Conservation (phyloP, 768 basidiomycete genomes). For the Tricholoma sp. region DNA sequence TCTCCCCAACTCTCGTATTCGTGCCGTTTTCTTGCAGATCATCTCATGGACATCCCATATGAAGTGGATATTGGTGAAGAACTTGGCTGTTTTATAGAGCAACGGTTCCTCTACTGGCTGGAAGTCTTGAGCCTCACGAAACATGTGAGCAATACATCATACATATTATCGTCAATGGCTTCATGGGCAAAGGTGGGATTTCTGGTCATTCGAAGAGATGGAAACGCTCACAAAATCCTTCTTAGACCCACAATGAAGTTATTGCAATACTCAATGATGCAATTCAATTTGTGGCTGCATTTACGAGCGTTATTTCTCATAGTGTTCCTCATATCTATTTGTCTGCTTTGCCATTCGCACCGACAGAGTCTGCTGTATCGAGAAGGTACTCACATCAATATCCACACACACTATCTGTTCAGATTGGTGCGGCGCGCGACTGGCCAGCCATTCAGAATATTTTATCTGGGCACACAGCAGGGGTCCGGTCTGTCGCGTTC, state of each 20-base stretch:
- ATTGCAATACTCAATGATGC: background rate
- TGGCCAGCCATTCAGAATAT: background rate
- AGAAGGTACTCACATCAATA: background rate
- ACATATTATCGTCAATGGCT: background rate
- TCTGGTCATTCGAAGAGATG: too few relatives aligned
- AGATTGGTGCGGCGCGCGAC: background rate
- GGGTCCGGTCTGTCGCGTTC: background rate
- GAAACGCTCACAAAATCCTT: too few relatives aligned
- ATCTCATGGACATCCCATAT: background rate
- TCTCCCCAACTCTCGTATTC: slow-evolving; percentile 5
- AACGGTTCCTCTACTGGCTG: slow-evolving; percentile 13
- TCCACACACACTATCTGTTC: background rate
- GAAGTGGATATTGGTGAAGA: background rate
- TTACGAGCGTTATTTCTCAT: background rate
- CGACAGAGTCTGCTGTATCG: background rate
- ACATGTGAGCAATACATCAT: background rate
- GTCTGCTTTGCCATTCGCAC: background rate
- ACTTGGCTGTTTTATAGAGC: background rate
- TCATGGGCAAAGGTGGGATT: background rate
- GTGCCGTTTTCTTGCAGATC: slow-evolving; percentile 7
- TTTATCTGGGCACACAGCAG: background rate
- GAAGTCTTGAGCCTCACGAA: slow-evolving; percentile 12
- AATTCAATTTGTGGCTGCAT: background rate
- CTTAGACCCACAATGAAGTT: background rate
- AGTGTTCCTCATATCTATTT: slow-evolving; percentile 1